Conservation (phyloP, 148 eudicot genomes). For the Cornus controversa region DNA sequence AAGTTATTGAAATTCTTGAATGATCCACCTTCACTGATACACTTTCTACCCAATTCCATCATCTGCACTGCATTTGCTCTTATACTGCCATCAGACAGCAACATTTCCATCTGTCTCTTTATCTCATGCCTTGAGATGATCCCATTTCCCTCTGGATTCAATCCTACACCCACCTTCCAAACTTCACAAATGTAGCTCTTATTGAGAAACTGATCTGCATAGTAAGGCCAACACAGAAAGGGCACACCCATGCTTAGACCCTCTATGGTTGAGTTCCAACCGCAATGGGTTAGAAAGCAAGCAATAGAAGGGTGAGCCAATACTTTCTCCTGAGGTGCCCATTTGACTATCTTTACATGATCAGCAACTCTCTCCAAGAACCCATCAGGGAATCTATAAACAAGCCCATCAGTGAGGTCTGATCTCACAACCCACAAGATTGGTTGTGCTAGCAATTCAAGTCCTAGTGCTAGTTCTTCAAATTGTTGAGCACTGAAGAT, state of each 20-base stretch:
- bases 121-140: constrained; percentile 18
- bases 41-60: constrained; percentile 17
- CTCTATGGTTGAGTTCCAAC: constrained; percentile 17
- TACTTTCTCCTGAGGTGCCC: constrained; percentile 16
- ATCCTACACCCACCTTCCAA: constrained; percentile 1
- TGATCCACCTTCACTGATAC: constrained; percentile 21
- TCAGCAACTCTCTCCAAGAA: constrained; percentile 10
- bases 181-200: not conserved
- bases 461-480: constrained; percentile 20
- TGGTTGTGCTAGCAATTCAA: constrained; percentile 13
- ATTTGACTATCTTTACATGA: constrained; percentile 14
- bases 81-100: not conserved
- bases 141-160: constrained; percentile 10
- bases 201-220: not conserved
- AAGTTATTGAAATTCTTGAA: constrained; percentile 11
- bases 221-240: constrained; percentile 18
- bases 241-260: constrained; percentile 2
- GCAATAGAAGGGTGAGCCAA: constrained; percentile 9
- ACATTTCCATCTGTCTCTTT: constrained; percentile 2
- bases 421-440: constrained; percentile 26
- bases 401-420: constrained; percentile 6
- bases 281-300: constrained; percentile 14
- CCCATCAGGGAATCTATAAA: too few species aligned
- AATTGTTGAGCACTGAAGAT: constrained; percentile 19
- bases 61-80: constrained; percentile 18